Percentiles rank a stretch among this genome's conserved stretches.
These are phyloP conservation scores for Bretziella fagacearum DNA, from an alignment of 2,329 filamentous ascomycete genomes.

Conservation along the genomic window DNA sequence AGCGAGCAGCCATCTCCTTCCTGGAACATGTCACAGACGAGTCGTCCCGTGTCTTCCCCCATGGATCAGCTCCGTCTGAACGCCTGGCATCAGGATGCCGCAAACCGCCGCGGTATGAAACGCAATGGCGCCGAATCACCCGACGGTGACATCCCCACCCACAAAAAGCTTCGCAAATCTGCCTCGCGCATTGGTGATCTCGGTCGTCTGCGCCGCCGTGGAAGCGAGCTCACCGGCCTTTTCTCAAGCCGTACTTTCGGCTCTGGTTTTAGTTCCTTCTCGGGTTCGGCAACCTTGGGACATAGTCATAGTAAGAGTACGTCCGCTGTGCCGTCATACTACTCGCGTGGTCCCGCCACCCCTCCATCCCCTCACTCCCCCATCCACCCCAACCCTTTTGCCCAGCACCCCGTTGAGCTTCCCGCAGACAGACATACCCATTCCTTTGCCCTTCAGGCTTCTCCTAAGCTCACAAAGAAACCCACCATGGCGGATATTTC, in stretches of 20 bases:
- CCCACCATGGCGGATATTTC: slow-evolving; percentile 16
- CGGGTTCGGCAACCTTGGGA: slow-evolving; percentile 19
- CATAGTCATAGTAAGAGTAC: slow-evolving; percentile 11
- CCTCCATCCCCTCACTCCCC: slow-evolving; percentile 14
- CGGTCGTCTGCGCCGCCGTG: slow-evolving; percentile 21
- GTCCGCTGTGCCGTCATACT: slow-evolving; percentile 8
- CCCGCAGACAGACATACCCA: slow-evolving; percentile 11
- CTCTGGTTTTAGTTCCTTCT: slow-evolving; percentile 17
- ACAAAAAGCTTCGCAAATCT: slow-evolving; percentile 38
- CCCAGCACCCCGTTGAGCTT: slow-evolving; percentile 11
- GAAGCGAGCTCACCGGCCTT: slow-evolving; percentile 14
- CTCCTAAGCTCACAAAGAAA: slow-evolving; percentile 9
- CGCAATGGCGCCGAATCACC: slow-evolving; percentile 26
- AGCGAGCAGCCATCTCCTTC: slow-evolving; percentile 13
- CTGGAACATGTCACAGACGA: slow-evolving; percentile 9
- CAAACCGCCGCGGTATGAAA: slow-evolving; percentile 32
- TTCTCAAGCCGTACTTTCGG: not conserved
- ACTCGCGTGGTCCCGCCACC: slow-evolving; percentile 7
- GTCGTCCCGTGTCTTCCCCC: slow-evolving; percentile 17
- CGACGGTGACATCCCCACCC: slow-evolving; percentile 20
- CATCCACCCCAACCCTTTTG: slow-evolving; percentile 10
- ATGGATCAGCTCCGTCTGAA: slow-evolving; percentile 10
- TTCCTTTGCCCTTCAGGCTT: slow-evolving; percentile 5
- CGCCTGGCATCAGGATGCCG: slow-evolving; percentile 6
- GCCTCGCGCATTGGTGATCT: slow-evolving; percentile 29